Evolutionary conservation across 129 eudicot genomes (phyloP).

Genomic region (Lactuca saligna): DNA sequence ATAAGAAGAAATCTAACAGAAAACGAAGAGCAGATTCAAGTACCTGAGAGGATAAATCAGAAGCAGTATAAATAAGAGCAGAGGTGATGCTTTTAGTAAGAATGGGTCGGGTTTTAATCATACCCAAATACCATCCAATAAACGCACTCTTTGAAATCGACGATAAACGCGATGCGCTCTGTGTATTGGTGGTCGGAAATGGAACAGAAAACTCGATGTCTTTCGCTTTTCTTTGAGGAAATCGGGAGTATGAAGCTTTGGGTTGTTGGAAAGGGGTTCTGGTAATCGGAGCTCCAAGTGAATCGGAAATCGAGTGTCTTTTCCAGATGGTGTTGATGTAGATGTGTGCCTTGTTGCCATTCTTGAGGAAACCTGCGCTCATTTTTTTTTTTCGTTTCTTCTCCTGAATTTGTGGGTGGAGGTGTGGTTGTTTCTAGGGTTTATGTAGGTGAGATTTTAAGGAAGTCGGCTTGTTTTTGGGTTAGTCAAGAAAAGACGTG

Average conservation of each 20-base stretch:
- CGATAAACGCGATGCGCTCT: constrained; percentile 13
- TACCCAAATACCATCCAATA: constrained; percentile 73
- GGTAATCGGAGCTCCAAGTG: constrained; percentile 32
- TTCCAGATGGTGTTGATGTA: constrained; percentile 21
- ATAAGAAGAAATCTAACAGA: neutral
- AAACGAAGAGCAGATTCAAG: neutral
- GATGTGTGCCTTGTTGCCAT: constrained; percentile 16
- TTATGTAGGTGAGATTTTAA: constrained; percentile 3
- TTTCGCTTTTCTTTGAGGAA: constrained; percentile 41
- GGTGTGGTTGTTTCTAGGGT: constrained; percentile 19
- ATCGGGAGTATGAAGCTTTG: constrained; percentile 32
- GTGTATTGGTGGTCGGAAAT: constrained; percentile 17
- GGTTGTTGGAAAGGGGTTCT: constrained; percentile 31
- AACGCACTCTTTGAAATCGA: constrained; percentile 40
- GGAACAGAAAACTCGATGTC: constrained; percentile 28
- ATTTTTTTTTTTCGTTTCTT: constrained; percentile 1
- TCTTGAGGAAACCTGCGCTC: constrained; percentile 27
- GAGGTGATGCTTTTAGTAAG: constrained; percentile 75
- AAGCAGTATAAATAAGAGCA: constrained; percentile 61
- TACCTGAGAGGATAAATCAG: constrained; percentile 92
- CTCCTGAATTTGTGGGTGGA: neutral
- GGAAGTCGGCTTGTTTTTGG: constrained; percentile 4
- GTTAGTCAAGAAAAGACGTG: constrained; percentile 15
- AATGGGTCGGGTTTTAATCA: constrained; percentile 73
- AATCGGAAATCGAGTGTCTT: constrained; percentile 31